Conservation (phyloP, 2,329 filamentous ascomycete genomes). For the Fusarium sp. region DNA sequence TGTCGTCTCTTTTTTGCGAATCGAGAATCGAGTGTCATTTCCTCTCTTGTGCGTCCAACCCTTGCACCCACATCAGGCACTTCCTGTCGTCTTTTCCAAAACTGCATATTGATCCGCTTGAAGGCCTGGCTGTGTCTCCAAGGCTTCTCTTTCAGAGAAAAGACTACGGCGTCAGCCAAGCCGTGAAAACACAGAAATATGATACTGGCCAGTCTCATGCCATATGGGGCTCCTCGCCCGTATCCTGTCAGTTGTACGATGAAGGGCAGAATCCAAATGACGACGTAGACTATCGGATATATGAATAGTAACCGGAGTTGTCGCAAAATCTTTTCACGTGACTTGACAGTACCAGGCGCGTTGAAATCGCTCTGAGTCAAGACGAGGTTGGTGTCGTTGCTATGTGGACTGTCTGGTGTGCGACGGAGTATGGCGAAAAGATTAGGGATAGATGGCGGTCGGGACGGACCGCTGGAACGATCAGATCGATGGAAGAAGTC, state of each 20-base stretch:
- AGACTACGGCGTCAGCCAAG: constrained; percentile 73
- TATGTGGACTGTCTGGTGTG: constrained; percentile 29
- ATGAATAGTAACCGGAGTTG: constrained; percentile 79
- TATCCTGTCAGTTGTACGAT: constrained; percentile 64
- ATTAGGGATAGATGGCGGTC: constrained; percentile 38
- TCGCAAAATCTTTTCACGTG: constrained; percentile 67
- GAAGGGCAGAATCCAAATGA: constrained; percentile 79
- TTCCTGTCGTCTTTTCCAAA: constrained; percentile 15
- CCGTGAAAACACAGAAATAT: constrained; percentile 73
- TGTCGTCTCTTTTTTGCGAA: constrained; percentile 59
- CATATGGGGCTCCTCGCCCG: constrained; percentile 58
- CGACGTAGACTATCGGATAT: constrained; percentile 77
- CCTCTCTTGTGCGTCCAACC: constrained; percentile 60
- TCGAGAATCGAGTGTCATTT: constrained; percentile 61
- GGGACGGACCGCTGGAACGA: constrained; percentile 6
- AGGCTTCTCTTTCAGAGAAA: constrained; percentile 74
- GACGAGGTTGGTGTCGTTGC: constrained; percentile 17
- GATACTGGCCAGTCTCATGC: constrained; percentile 63
- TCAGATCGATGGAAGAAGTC: constrained; percentile 12
- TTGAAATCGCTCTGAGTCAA: constrained; percentile 33
- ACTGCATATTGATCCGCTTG: constrained; percentile 15
- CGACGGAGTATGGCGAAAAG: constrained; percentile 37
- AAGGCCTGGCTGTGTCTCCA: constrained; percentile 57
- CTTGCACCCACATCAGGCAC: constrained; percentile 24
- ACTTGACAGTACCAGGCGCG: constrained; percentile 44